phyloP scores from a whole-genome alignment of 75 land plant genomes.

The Cupressus sempervirens region DNA sequence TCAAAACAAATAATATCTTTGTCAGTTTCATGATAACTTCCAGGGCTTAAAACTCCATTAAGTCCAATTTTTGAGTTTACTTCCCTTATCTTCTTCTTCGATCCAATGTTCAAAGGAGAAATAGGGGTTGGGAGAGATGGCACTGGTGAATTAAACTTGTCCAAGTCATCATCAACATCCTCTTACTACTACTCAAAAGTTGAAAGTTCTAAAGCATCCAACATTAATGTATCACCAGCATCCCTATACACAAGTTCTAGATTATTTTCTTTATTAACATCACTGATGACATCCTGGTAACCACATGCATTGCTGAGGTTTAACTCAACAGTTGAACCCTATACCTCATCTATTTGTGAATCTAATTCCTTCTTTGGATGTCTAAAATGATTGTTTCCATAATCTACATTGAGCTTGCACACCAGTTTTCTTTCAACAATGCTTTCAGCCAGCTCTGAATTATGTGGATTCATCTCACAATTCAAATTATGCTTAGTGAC shows the following conservation, averaged over 20 bases:
- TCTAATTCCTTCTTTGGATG: neutral
- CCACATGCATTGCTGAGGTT: neutral
- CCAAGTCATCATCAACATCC: constrained; percentile 2
- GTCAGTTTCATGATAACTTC: neutral
- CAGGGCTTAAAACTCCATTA: neutral
- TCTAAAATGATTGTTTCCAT: neutral
- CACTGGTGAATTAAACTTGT: neutral
- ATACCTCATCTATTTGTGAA: neutral
- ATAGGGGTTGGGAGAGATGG: neutral
- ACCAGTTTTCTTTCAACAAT: neutral
- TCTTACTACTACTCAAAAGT: neutral
- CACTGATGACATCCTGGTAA: neutral
- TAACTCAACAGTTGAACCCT: neutral
- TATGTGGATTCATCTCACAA: neutral
- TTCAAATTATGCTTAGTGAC: neutral
- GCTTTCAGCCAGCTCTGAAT: neutral
- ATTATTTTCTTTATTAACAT: neutral
- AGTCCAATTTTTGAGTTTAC: neutral
- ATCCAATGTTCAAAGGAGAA: constrained; percentile 5
- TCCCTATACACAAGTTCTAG: neutral
- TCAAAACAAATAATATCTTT: neutral
- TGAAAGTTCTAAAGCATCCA: neutral
- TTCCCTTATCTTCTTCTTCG: neutral
- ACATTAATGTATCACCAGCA: neutral
- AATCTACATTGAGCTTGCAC: neutral